Evolutionary conservation across 495 filamentous ascomycete genomes (phyloP), one percentile per base, ranked within the genome.

Genomic region (Lophiostoma macrostomum): DNA sequence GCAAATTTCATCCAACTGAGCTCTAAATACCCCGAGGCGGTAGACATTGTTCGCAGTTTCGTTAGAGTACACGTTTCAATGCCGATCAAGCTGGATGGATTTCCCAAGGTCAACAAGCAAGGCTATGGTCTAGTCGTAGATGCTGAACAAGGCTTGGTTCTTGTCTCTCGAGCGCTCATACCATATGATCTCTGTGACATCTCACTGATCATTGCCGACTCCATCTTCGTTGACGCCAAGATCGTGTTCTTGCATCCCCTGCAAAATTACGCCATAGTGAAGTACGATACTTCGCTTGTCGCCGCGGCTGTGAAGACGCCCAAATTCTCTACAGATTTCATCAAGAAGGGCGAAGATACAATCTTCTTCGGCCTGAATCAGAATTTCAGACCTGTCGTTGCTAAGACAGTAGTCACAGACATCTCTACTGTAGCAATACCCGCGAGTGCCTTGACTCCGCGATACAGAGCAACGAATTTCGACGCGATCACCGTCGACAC

Each of bases 401-500:
- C 91, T 4, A 89, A 95, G 58, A 97, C 93, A 0, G 87, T 87
- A 0, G 89, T 99, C 24, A 97, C 94, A 8, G 93, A 99, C 69
- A 95, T 97, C 66, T 96, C 91, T 4, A 93, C 93, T 24, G 93
- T 99, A 4, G 88, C 93, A 1, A 96, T 99, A 50, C 93, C 93
- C 0, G 90, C 93, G 5, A 95, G 94, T 62, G 83, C 86, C 2
- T 80, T 86, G 10, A 89, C 93, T 7, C 93, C 93, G n/a, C 76
- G 93, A 44, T 98, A 97, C 61, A 80, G 93, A 11, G 94, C 93
- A 23, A 90, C 96, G 65, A 97, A 99, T 61, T 78, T 99, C 18
- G 94, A 99, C 61, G 94, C 94, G 32, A 90, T 99, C 65, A 97
- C 94, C 0, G 90, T 99, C 23, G 93, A 99, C 67, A 96, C 93